A percentile compares a stretch with the other conserved stretches of the same genome.
These are phyloP conservation scores for Leptographium lundbergii DNA, from an alignment of 2,329 filamentous ascomycete species.

Conservation along the genomic window DNA sequence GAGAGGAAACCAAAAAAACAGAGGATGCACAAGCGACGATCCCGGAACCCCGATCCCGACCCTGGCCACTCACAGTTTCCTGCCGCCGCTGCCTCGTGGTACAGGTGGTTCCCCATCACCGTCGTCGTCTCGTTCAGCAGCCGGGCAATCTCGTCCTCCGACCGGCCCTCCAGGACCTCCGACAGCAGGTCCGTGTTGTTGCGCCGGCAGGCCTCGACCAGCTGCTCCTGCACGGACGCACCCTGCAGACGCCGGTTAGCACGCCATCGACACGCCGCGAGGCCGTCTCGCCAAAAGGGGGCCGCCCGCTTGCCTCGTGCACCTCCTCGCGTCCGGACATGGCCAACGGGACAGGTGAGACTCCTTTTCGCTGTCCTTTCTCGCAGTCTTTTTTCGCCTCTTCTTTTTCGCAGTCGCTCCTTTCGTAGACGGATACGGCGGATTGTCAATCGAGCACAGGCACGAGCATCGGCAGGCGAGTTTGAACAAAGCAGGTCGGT, in stretches of 20 bases:
- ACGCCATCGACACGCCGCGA: no score
- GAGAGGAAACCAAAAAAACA: neutral
- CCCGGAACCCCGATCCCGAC: no score
- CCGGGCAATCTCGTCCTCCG: conserved; percentile 53
- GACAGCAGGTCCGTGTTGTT: conserved; percentile 81
- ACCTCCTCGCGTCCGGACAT: neutral
- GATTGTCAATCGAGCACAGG: no score
- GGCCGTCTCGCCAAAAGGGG: neutral
- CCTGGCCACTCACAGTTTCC: conserved; percentile 85
- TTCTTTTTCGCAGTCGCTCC: no score
- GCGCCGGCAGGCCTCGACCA: conserved; percentile 85
- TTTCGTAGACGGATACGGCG: no score
- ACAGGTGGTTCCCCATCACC: conserved; percentile 73
- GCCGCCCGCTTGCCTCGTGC: neutral
- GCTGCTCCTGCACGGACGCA: conserved; percentile 69
- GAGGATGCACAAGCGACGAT: conserved; percentile 11
- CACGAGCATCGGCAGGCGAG: no score
- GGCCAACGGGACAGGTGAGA: neutral
- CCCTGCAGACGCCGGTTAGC: conserved; percentile 39
- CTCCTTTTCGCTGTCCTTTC: no score
- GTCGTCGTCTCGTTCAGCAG: conserved; percentile 81
- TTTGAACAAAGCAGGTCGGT: no score
- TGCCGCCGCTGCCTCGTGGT: conserved; percentile 76
- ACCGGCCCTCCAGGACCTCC: conserved; percentile 53
- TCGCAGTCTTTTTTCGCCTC: no score